Base-by-base conservation (phyloP, 768 basidiomycete genomes). In the Sporobolomyces phaffii region DNA sequence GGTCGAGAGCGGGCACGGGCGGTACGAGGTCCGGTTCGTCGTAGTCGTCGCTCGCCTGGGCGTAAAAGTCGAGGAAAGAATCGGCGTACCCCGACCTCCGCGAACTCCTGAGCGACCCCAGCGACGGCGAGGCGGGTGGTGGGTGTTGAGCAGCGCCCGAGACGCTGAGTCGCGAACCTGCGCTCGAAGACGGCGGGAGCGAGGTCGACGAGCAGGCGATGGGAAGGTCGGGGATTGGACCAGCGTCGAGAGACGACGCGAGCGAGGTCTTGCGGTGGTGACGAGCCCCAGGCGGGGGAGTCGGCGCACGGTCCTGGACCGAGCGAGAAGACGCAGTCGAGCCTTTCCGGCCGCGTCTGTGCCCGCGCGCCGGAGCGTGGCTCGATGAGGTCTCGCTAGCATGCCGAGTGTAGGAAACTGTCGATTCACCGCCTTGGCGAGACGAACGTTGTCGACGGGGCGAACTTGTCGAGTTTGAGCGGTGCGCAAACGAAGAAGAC, bases 31-130 rank as follows among this genome's bases (percentile, higher is more conserved):
- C 58, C 5, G 33, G 7, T 18, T 52, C 50, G 5, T 44, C 40
- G 22, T 51, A 45, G n/a, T 64, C 60, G 33, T 54, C 64, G 1
- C 53, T 57, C 33, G 48, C 67, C 24, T 50, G 29, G 5, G 63
- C 59, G 41, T 72, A 72, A 24, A 63, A 65, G 62, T 73, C 68
- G 40, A 69, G 44, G 60, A 73, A 54, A 24, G 64, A 66, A 17
- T 59, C 57, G 24, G 67, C 68, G 50, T 73, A 73, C 6, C 59
- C 56, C 40, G 65, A 65, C 47, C 34, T 26, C 20, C 36, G 26
- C 20, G 70, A 71, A 40, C 20, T 29, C 11, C 45, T 44, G n/a
- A 49, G 3, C 26, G 62, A 64, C 15, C 54, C 61, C 18, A 68
- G 56, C 38, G 48, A 51, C 0, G 66, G 66, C 31, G 66, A 68